Base-by-base conservation (phyloP, 371 early-diverging fungal species). In the Sporodiniella umbellata region DNA sequence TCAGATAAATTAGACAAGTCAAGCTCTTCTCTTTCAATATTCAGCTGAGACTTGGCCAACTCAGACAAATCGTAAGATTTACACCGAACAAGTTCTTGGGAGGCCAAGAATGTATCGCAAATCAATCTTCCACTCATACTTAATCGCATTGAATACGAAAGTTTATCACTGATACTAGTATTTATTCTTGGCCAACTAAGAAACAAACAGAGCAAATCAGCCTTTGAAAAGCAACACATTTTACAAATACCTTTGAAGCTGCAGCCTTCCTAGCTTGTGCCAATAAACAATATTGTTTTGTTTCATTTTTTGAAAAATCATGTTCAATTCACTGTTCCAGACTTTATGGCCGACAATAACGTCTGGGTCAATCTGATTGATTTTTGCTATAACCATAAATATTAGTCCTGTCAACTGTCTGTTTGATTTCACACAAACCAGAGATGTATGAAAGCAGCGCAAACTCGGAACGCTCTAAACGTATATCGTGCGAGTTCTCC, bases 281-380 rank as follows among this genome's bases (percentile, higher is more conserved):
- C 74, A 73, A 30, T 64, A 60, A 26, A 80, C 79, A 6, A 85
- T 76, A 15, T 85, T 83, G 17, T 82, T 70, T 8, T 68, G 75
- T 53, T 93, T 92, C 91, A 98, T 88, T 15, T 98, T 87, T 59
- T 92, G 90, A 39, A 97, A 66, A 3, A 99, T 68, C 7, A 96
- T 87, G 51, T 94, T 94, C 31, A 99, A 75, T 58, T 92, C 95
- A 60, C 93, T 92, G 7, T 92, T 94, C 45, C 89, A 74, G 70
- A 97, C 88, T 62, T 97, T 96, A 74, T 99, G 99, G 19, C 98
- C 96, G 15, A 95, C 89, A 46, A 97, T 68, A 8, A 98, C 79
- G 71, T 99, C 98, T 0, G 98, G 97, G 56, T 99, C 99, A 10
- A 64, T 24, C 15, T 64, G 54, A 38, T 88, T 81, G 22, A 98